Evolutionary conservation across 257 asterid genomes (phyloP).

Genomic region (Gentiana straminea): DNA sequence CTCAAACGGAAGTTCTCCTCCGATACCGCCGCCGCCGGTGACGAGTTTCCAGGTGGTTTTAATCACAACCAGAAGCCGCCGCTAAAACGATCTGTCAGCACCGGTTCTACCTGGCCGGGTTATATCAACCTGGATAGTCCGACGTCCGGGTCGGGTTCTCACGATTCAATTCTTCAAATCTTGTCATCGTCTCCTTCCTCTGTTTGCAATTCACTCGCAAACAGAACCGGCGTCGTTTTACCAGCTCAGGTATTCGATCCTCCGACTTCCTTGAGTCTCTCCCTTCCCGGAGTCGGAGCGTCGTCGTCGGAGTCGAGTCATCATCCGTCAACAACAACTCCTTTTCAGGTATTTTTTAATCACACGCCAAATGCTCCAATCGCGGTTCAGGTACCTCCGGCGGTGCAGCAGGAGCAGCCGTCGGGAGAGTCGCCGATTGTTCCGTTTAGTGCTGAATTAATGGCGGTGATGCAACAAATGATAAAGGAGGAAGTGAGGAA

Average conservation of each 20-base stretch:
- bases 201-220: conserved; percentile 40
- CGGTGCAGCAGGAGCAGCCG: conserved; percentile 1
- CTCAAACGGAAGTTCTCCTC: conserved; percentile 77
- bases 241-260: conserved; percentile 37
- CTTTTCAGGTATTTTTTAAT: neutral
- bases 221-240: conserved; percentile 27
- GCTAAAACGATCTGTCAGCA: conserved; percentile 66
- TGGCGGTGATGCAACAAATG: conserved; percentile 86
- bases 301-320: conserved; percentile 20
- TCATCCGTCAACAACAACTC: conserved; percentile 11
- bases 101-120: conserved; percentile 40
- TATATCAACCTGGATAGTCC: conserved; percentile 62
- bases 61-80: conserved; percentile 38
- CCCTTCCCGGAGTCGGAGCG: conserved; percentile 63
- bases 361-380: conserved; percentile 8
- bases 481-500: conserved; percentile 67
- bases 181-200: conserved; percentile 25
- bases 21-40: conserved; percentile 33
- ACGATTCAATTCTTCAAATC: conserved; percentile 34
- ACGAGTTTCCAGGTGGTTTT: conserved; percentile 13
- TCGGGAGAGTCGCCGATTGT: conserved; percentile 34
- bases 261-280: conserved; percentile 60
- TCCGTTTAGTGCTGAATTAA: conserved; percentile 50
- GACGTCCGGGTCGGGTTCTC: conserved; percentile 53
- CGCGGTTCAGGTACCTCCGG: conserved; percentile 4